phyloP scores from a whole-genome alignment of 1,284 basidiomycete species.

The Microbotryum violaceum region DNA sequence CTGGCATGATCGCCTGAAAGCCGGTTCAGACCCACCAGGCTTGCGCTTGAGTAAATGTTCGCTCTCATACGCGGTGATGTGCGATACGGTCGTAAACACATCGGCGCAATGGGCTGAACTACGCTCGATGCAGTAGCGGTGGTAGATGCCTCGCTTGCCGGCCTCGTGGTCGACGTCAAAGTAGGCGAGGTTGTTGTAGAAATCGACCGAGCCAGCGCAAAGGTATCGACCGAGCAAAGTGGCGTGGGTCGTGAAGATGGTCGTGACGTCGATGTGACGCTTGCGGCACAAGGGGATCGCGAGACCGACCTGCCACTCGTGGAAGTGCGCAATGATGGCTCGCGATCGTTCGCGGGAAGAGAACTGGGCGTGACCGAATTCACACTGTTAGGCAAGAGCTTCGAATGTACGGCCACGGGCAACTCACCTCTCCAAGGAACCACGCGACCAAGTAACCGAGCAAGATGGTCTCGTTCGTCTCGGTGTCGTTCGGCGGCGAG shows the following conservation, averaged over 20 bases:
- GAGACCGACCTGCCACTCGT: slow-evolving; percentile 98
- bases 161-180: slow-evolving; percentile 99
- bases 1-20: background rate
- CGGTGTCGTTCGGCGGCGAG: slow-evolving; percentile 87
- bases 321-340: slow-evolving; percentile 93
- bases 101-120: slow-evolving; percentile 90
- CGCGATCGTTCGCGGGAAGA: slow-evolving; percentile 48
- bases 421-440: slow-evolving; percentile 89
- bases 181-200: slow-evolving; percentile 99
- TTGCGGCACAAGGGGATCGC: slow-evolving; percentile 94
- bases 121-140: slow-evolving; percentile 89
- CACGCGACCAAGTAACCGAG: slow-evolving; percentile 99
- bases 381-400: background rate
- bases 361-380: slow-evolving; percentile 19
- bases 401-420: slow-evolving; percentile 19
- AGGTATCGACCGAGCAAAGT: slow-evolving; percentile 95
- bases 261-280: slow-evolving; percentile 93
- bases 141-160: slow-evolving; percentile 89
- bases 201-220: slow-evolving; percentile 94
- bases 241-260: slow-evolving; percentile 92
- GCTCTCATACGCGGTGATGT: slow-evolving; percentile 94
- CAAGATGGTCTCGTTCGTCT: slow-evolving; percentile 97
- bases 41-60: slow-evolving; percentile 96
- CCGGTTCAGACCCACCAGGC: slow-evolving; percentile 47
- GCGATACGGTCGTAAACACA: slow-evolving; percentile 95